Base-by-base conservation (phyloP, 805 yeast genomes). In the Candida ulmi region DNA sequence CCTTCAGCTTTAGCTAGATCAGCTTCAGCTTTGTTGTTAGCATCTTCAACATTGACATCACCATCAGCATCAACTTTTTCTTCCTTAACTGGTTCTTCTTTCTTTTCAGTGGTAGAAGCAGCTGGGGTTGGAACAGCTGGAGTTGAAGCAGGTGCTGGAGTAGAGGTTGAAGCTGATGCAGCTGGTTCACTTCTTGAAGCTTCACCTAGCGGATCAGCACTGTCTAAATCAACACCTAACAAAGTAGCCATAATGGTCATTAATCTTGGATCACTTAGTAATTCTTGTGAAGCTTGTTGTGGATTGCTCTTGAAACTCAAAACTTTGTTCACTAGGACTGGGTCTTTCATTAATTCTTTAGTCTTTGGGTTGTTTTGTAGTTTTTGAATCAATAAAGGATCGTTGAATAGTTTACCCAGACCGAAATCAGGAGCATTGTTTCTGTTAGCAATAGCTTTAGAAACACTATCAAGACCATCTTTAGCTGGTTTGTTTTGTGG, bases 161-260 rank as follows among this genome's bases (percentile, higher is more conserved):
- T 51, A 27, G 51, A 54, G 25, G 60, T 35, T 33, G 44, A 30
- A 16, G n/a, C n/a, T n/a, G n/a, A n/a, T n/a, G n/a, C n/a, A n/a
- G n/a, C n/a, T n/a, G 43, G 37, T 7, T 44, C 42, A 21, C 13
- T 5, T 26, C n/a, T 13, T 11, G 40, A 43, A 17, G 39, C 26
- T 38, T 31, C 23, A 24, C 60, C 48, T 34, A 51, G 38, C 35
- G 54, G 52, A 9, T 58, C 43, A 17, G 51, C 54, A 19, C 52
- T 53, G 37, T 74, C 76, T 55, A 83, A 62, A 56, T 84, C 88
- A 48, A 91, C 74, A 29, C 97, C 98, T 68, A 91, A 72, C 51
- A 87, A 66, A 5, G 88, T 78, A 26, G 88, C 90, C 78, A 91
- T 74, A 43, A 91, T 76, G 21, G 88, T 81, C 95, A 90, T 84